phyloP scores from a whole-genome alignment of 1,139 yeast species.

The Kodamaea anthophila region DNA sequence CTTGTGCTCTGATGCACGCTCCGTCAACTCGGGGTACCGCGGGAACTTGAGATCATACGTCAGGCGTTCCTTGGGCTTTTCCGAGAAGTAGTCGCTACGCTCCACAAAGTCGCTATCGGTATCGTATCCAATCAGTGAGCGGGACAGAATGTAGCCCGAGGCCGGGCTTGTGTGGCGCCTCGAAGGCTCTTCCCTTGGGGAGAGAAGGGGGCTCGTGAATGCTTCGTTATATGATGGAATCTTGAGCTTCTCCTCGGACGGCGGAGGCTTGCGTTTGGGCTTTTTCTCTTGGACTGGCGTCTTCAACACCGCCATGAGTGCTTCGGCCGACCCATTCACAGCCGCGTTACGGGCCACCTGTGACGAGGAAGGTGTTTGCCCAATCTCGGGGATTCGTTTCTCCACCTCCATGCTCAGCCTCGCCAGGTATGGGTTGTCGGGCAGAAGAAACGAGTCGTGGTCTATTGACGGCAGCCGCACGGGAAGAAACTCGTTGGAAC shows the following conservation, averaged over 20 bases:
- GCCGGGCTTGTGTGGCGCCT: slow-evolving; percentile 5
- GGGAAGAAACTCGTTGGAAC: too few relatives aligned
- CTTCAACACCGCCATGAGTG: slow-evolving; percentile 1
- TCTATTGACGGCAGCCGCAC: too few relatives aligned
- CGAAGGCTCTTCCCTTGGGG: slow-evolving; percentile 3
- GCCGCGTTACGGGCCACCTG: slow-evolving; percentile 12
- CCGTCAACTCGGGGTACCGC: slow-evolving; percentile 11
- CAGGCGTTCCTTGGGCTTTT: background rate
- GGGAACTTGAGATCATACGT: slow-evolving; percentile 11
- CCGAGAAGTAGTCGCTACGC: background rate
- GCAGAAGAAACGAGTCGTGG: too few relatives aligned
- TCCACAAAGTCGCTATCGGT: slow-evolving; percentile 5
- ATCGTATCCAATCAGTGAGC: slow-evolving; percentile 12
- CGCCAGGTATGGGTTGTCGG: too few relatives aligned
- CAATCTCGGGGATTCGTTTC: background rate
- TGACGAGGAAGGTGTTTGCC: slow-evolving; percentile 15
- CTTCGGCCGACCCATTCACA: slow-evolving; percentile 1
- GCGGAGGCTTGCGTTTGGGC: slow-evolving; percentile 20
- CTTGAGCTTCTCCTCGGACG: slow-evolving; percentile 6
- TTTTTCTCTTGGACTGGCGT: slow-evolving; percentile 3
- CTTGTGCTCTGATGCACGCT: slow-evolving; percentile 7
- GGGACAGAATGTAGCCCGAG: slow-evolving; percentile 7
- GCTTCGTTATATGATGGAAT: slow-evolving; percentile 4
- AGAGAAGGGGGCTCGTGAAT: slow-evolving; percentile 3
- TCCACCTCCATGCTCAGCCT: too few relatives aligned